Evolutionary conservation across 441 rosid species (phyloP).

Genomic region (Kokia cookei): DNA sequence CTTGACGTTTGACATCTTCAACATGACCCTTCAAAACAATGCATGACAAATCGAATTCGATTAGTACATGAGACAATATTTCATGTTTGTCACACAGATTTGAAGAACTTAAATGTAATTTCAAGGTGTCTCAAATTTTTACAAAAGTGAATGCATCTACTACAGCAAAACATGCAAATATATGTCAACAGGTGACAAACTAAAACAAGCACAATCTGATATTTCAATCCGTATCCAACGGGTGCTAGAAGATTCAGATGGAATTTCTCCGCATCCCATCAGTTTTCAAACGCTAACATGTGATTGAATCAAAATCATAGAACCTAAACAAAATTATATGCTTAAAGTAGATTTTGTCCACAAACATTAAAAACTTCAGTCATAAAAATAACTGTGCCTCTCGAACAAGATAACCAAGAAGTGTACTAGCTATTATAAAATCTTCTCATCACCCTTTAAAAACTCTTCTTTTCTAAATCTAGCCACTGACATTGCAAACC

Average conservation of each 20-base stretch:
- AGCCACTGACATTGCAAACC: neutral
- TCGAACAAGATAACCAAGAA: neutral
- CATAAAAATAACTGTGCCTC: neutral
- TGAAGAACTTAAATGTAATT: neutral
- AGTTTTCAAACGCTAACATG: neutral
- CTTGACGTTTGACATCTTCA: conserved; percentile 87
- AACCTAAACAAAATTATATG: no score
- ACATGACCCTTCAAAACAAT: conserved; percentile 61
- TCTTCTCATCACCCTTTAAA: neutral
- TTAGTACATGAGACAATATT: neutral
- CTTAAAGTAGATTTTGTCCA: no score
- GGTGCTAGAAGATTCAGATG: neutral
- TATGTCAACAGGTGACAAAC: neutral
- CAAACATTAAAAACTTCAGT: neutral
- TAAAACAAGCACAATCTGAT: neutral
- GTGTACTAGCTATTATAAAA: neutral
- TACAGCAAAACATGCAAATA: neutral
- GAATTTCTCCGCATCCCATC: neutral
- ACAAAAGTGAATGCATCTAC: neutral
- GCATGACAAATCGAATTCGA: neutral
- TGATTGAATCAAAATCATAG: no score
- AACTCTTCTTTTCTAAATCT: neutral
- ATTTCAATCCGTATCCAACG: neutral
- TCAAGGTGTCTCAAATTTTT: neutral
- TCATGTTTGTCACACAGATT: neutral